Conservation (phyloP, 257 asterid species). For the Jacaranda copaia region DNA sequence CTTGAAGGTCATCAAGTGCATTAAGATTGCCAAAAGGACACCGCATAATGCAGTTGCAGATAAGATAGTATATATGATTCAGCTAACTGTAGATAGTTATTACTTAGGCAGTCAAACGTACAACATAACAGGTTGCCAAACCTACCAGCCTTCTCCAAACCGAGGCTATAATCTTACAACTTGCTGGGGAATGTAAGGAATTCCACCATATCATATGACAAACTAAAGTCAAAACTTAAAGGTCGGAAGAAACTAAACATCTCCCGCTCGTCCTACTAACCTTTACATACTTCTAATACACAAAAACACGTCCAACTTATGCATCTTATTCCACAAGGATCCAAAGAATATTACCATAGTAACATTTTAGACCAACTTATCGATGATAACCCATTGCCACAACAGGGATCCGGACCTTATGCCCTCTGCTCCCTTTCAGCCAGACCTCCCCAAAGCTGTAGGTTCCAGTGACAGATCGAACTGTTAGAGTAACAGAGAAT, state of each 20-base stretch:
- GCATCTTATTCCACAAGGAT: constrained; percentile 48
- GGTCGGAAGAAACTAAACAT: neutral
- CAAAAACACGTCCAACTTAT: constrained; percentile 38
- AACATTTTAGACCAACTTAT: constrained; percentile 25
- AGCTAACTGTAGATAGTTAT: constrained; percentile 27
- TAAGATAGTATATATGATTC: neutral
- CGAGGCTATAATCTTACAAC: constrained; percentile 38
- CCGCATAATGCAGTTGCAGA: neutral
- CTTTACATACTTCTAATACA: constrained; percentile 47
- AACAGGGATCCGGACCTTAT: constrained; percentile 75
- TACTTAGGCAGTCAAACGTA: constrained; percentile 33
- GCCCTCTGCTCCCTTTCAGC: constrained; percentile 79
- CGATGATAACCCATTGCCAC: constrained; percentile 65
- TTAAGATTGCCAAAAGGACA: neutral
- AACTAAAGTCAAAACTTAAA: constrained; percentile 51
- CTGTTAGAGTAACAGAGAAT: constrained; percentile 68
- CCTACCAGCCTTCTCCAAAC: constrained; percentile 42
- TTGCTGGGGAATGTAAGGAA: constrained; percentile 39
- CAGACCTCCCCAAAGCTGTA: constrained; percentile 80
- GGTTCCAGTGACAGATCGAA: constrained; percentile 62
- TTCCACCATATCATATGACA: constrained; percentile 48
- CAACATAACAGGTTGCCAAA: constrained; percentile 37
- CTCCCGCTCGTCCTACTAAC: constrained; percentile 14
- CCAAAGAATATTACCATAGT: constrained; percentile 55
- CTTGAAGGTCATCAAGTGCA: too few species aligned